phyloP scores from a whole-genome alignment of 306 rosid genomes.

The Lotus japonicus region DNA sequence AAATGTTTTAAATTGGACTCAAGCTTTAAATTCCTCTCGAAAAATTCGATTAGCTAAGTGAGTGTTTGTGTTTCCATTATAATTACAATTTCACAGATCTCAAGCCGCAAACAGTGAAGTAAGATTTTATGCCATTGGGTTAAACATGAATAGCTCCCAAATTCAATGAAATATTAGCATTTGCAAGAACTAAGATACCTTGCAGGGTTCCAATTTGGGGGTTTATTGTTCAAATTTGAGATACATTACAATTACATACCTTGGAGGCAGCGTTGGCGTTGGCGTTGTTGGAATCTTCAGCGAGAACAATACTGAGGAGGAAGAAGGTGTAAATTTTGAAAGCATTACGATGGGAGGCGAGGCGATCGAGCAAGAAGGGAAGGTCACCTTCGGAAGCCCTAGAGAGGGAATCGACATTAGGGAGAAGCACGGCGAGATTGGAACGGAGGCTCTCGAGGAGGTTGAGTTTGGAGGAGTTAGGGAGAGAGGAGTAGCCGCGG shows the following conservation, averaged over 20 bases:
- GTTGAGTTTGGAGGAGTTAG: slow-evolving; percentile 55
- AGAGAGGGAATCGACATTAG: slow-evolving; percentile 72
- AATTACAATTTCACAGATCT: no score
- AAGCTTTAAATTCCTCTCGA: no score
- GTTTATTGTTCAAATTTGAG: no score
- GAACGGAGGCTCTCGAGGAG: slow-evolving; percentile 86
- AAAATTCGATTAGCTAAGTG: no score
- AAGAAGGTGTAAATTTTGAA: slow-evolving; percentile 79
- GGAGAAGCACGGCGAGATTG: slow-evolving; percentile 85
- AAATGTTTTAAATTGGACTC: no score
- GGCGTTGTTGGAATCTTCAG: slow-evolving; percentile 47
- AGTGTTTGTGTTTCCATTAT: no score
- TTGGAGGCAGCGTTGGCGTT: slow-evolving; percentile 30
- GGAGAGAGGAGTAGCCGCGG: slow-evolving; percentile 39
- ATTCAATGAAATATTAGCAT: no score
- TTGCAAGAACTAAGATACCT: no score
- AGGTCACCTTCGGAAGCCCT: slow-evolving; percentile 48
- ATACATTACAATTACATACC: slow-evolving; percentile 22
- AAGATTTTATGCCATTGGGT: no score
- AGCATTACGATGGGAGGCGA: slow-evolving; percentile 74
- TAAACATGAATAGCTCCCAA: no score
- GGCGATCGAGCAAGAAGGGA: slow-evolving; percentile 41
- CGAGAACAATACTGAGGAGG: slow-evolving; percentile 47
- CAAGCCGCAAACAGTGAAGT: no score
- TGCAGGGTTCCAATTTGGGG: no score